Evolutionary conservation across 345 rosid genomes (phyloP).

Genomic region (Hevea brasiliensis): DNA sequence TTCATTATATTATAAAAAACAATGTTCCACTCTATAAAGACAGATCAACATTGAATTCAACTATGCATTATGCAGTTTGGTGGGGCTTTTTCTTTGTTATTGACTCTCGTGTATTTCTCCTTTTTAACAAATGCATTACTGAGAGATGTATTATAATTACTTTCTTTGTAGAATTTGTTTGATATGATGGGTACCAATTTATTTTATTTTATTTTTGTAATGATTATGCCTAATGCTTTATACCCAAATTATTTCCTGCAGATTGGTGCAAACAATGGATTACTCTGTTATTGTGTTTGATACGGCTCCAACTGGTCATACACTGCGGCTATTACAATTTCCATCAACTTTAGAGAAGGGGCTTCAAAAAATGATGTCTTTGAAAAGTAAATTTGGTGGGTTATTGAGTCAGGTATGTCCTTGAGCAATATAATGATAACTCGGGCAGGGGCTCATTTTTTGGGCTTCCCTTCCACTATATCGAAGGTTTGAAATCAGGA

Average conservation of each 20-base stretch:
- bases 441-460: neutral
- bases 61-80: neutral
- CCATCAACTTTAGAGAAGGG: conserved; percentile 97
- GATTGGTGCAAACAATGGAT: conserved; percentile 99
- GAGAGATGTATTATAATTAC: neutral
- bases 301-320: conserved; percentile 99
- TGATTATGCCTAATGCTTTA: conserved; percentile 3
- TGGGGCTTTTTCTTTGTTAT: neutral
- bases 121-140: neutral
- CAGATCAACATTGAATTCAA: neutral
- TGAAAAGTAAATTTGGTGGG: conserved; percentile 94
- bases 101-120: neutral
- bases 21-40: neutral
- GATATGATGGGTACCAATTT: no score
- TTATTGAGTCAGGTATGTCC: conserved; percentile 73
- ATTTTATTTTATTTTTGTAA: no score
- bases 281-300: conserved; percentile 92
- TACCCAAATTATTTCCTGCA: conserved; percentile 24
- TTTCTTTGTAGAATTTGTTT: neutral
- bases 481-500: neutral
- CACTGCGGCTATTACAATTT: conserved; percentile 90
- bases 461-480: neutral
- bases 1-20: neutral
- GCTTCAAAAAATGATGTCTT: conserved; percentile 79
- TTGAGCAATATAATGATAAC: neutral